phyloP scores from a whole-genome alignment of 75 land plant genomes.

The Pinus albicaulis region DNA sequence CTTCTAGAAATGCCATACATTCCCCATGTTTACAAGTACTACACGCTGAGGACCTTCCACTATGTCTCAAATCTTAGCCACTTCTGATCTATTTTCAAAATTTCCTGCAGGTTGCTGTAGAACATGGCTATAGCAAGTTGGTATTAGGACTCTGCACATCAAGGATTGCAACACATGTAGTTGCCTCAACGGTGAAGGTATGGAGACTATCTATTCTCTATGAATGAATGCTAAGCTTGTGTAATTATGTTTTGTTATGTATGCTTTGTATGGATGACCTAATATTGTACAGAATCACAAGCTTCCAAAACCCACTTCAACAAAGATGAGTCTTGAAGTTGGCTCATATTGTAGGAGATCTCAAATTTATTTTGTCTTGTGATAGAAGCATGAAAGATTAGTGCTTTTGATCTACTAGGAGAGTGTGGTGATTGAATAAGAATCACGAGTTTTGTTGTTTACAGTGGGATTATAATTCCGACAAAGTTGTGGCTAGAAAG shows the following conservation, averaged over 20 bases:
- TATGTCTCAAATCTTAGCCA: background rate
- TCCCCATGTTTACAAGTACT: background rate
- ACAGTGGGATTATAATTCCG: background rate
- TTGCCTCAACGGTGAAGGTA: conserved; percentile 96
- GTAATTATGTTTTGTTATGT: background rate
- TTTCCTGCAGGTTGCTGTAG: conserved; percentile 60
- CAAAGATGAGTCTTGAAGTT: background rate
- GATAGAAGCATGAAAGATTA: background rate
- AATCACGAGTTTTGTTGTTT: background rate
- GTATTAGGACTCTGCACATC: conserved; percentile 80
- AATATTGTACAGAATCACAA: background rate
- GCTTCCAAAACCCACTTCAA: background rate
- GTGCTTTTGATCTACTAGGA: background rate
- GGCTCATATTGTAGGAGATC: background rate
- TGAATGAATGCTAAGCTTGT: background rate
- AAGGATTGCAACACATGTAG: conserved; percentile 74
- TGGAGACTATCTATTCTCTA: background rate
- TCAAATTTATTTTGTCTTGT: background rate
- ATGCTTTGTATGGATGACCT: background rate
- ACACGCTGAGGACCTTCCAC: background rate
- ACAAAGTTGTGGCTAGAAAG: background rate
- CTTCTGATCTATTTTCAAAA: background rate
- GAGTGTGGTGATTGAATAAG: background rate
- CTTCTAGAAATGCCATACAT: background rate
- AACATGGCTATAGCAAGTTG: conserved; percentile 80